Percentiles rank a stretch among this genome's conserved stretches.
Conservation (phyloP, 148 eudicot genomes). For the Silene latifolia region DNA sequence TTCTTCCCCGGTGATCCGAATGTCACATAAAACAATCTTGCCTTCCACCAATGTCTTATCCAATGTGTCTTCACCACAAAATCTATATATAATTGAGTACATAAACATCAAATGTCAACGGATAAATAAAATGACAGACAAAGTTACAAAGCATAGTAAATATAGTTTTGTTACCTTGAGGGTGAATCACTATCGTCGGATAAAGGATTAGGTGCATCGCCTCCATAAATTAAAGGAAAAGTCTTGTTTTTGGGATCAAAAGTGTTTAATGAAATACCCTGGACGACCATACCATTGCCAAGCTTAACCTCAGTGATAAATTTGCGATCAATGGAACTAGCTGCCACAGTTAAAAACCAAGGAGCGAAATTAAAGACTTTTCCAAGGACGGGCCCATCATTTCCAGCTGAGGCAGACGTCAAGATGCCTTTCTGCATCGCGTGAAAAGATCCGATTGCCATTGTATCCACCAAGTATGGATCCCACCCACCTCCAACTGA, state of each 20-base stretch:
- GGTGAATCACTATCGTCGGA: too few relatives aligned
- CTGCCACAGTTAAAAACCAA: slow-evolving; percentile 53
- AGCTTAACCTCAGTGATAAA: slow-evolving; percentile 30
- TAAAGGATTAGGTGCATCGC: slow-evolving; percentile 30
- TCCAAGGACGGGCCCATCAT: slow-evolving; percentile 32
- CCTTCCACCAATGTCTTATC: slow-evolving; percentile 22
- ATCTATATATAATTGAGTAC: slow-evolving; percentile 7
- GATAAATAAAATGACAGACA: background rate
- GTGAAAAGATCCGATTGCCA: slow-evolving; percentile 53
- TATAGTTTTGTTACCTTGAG: too few relatives aligned
- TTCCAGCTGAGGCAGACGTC: slow-evolving; percentile 49
- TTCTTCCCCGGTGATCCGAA: background rate
- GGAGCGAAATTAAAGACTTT: slow-evolving; percentile 33
- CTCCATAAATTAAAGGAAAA: slow-evolving; percentile 41
- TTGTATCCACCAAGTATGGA: slow-evolving; percentile 30
- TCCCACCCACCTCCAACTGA: slow-evolving; percentile 28
- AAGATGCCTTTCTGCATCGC: slow-evolving; percentile 46
- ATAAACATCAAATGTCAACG: background rate
- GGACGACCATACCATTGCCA: slow-evolving; percentile 30
- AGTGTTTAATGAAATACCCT: slow-evolving; percentile 42
- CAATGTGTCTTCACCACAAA: slow-evolving; percentile 12
- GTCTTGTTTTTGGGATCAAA: slow-evolving; percentile 31
- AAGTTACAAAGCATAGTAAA: too few relatives aligned
- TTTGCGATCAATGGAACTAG: slow-evolving; percentile 40
- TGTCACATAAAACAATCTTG: slow-evolving; percentile 30